Percentiles rank a stretch among this genome's conserved stretches.
Evolutionary conservation across 345 rosid species (phyloP).

Genomic region (Mallotus nudiflorus): DNA sequence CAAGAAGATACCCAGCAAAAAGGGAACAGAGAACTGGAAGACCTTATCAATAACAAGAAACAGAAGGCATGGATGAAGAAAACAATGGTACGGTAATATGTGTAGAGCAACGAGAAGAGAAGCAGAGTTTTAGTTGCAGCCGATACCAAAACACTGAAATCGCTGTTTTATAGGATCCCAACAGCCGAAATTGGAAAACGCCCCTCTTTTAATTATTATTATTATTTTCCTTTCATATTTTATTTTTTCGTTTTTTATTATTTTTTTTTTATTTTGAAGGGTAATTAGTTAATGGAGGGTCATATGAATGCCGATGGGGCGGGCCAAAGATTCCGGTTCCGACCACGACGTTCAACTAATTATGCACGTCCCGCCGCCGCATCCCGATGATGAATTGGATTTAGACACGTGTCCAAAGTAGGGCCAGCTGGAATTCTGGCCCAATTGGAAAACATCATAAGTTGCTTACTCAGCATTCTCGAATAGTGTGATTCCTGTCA

Average conservation of each 20-base stretch:
- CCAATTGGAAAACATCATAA: constrained; percentile 4
- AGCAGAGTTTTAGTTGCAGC: constrained; percentile 27
- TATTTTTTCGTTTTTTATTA: background rate
- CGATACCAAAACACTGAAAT: constrained; percentile 35
- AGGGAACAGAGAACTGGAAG: background rate
- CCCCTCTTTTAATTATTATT: too few relatives aligned
- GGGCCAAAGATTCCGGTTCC: constrained; percentile 28
- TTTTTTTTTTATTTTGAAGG: background rate
- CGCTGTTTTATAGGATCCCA: constrained; percentile 62
- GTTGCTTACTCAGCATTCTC: constrained; percentile 9
- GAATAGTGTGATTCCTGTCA: constrained; percentile 34
- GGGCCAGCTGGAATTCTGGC: constrained; percentile 5
- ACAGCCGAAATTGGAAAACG: constrained; percentile 40
- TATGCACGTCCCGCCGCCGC: constrained; percentile 51
- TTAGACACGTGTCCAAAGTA: constrained; percentile 36
- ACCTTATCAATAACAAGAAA: background rate
- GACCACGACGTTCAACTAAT: background rate
- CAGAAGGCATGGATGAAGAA: background rate
- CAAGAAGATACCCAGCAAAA: background rate
- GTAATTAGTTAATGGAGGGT: background rate
- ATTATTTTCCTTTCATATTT: constrained; percentile 8
- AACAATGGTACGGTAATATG: background rate
- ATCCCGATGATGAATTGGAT: constrained; percentile 32
- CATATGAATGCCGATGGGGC: constrained; percentile 4
- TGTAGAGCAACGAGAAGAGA: background rate